phyloP scores from a whole-genome alignment of 768 basidiomycete species.

The Boletellus sp. region DNA sequence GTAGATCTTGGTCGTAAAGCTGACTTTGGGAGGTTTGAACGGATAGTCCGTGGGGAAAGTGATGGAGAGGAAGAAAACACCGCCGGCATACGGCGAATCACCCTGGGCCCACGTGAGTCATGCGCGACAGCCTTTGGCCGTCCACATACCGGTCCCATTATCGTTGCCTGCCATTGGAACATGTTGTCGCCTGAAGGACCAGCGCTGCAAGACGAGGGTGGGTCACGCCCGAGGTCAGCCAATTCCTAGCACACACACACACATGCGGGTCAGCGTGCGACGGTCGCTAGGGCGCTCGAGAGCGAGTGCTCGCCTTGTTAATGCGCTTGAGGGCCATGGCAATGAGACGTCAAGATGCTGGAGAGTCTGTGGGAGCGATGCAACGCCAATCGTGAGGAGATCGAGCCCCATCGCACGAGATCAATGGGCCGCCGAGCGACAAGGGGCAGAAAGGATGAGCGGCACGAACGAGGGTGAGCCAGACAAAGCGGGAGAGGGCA shows the following conservation, averaged over 20 bases:
- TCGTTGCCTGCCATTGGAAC: constrained; percentile 99
- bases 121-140: constrained; percentile 1
- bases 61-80: constrained; percentile 97
- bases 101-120: constrained; percentile 51
- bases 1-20: constrained; percentile 99
- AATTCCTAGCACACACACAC: constrained; percentile 86
- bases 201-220: constrained; percentile 98
- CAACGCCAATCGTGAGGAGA: constrained; percentile 23
- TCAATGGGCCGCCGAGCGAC: constrained; percentile 21
- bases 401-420: constrained; percentile 37
- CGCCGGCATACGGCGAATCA: constrained; percentile 97
- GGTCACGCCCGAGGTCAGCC: constrained; percentile 98
- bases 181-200: constrained; percentile 97
- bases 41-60: constrained; percentile 97
- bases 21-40: constrained; percentile 99
- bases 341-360: constrained; percentile 6
- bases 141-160: constrained; percentile 92
- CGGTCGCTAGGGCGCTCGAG: not conserved
- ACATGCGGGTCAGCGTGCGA: constrained; percentile 7
- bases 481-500: not conserved
- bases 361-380: constrained; percentile 13
- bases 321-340: constrained; percentile 98
- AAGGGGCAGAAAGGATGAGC: not conserved
- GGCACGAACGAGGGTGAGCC: not conserved
- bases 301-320: constrained; percentile 73